These are phyloP conservation scores for Speleostelium caveatum DNA, from an alignment of 78 protist genomes.

Conservation along the genomic window DNA sequence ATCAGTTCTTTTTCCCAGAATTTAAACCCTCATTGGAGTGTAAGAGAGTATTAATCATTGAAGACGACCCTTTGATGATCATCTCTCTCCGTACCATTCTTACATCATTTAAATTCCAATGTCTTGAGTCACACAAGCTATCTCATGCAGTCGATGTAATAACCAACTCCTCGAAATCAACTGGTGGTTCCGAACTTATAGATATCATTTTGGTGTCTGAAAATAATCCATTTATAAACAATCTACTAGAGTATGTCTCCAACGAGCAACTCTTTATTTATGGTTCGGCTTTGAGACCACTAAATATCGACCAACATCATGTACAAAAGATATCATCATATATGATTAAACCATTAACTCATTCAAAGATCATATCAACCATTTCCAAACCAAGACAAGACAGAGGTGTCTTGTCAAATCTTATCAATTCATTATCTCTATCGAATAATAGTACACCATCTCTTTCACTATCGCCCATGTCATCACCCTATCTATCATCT, in stretches of 20 bases:
- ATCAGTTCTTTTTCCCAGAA: conserved; percentile 65
- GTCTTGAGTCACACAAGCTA: background rate
- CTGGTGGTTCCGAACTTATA: background rate
- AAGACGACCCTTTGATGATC: conserved; percentile 7
- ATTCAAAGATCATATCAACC: conserved; percentile 18
- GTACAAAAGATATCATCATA: conserved; percentile 14
- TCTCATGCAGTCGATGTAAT: background rate
- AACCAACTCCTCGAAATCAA: too few species aligned
- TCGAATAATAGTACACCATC: background rate
- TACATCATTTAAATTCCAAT: conserved; percentile 14
- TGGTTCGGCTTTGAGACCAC: conserved; percentile 44
- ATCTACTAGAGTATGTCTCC: conserved; percentile 2
- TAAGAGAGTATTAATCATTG: conserved; percentile 22
- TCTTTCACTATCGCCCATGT: background rate
- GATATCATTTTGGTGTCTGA: conserved; percentile 18
- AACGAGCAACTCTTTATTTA: conserved; percentile 13
- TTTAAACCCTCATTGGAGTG: conserved; percentile 6
- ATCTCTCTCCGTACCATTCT: conserved; percentile 28
- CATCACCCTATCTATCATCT: background rate
- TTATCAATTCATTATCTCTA: background rate
- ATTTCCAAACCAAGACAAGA: background rate
- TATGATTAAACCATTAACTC: conserved; percentile 35
- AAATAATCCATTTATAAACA: background rate
- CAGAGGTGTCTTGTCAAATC: background rate
- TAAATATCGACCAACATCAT: background rate